Conservation (phyloP, 1,139 yeast genomes). For the Nakaseomyces nivariensis region DNA sequence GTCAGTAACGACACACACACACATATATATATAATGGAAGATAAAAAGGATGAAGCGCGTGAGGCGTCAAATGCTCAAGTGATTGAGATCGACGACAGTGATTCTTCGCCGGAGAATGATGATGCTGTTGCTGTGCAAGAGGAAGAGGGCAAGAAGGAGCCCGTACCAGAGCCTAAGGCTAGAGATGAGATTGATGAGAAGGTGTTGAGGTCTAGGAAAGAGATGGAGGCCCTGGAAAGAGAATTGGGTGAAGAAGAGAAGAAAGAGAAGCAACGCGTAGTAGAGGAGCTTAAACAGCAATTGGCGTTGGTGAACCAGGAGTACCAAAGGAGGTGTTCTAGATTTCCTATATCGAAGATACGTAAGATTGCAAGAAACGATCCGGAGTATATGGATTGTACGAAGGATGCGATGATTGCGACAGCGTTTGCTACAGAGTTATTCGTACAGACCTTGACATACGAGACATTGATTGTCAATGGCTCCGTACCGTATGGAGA, state of each 20-base stretch:
- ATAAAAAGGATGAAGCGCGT: background rate
- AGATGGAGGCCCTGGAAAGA: constrained; percentile 3
- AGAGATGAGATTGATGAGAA: background rate
- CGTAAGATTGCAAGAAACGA: constrained; percentile 63
- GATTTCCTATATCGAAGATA: background rate
- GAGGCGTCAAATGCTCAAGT: constrained; percentile 3
- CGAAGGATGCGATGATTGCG: constrained; percentile 71
- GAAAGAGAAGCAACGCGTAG: constrained; percentile 3
- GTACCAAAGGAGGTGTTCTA: constrained; percentile 41
- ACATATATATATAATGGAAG: background rate
- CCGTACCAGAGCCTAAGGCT: background rate
- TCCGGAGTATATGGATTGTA: constrained; percentile 68
- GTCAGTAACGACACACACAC: no score
- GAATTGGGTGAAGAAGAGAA: background rate
- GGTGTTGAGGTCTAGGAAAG: constrained; percentile 1
- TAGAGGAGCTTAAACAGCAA: background rate
- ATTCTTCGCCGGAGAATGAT: constrained; percentile 2
- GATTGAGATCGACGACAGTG: constrained; percentile 1
- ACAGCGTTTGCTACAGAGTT: constrained; percentile 83
- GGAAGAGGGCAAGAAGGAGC: constrained; percentile 2
- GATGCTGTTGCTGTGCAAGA: background rate
- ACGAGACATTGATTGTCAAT: constrained; percentile 47
- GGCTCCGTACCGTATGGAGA: constrained; percentile 2
- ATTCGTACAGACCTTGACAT: constrained; percentile 69
- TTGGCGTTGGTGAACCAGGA: background rate